phyloP scores from a whole-genome alignment of 768 basidiomycete genomes.

The Cystofilobasidium macerans region DNA sequence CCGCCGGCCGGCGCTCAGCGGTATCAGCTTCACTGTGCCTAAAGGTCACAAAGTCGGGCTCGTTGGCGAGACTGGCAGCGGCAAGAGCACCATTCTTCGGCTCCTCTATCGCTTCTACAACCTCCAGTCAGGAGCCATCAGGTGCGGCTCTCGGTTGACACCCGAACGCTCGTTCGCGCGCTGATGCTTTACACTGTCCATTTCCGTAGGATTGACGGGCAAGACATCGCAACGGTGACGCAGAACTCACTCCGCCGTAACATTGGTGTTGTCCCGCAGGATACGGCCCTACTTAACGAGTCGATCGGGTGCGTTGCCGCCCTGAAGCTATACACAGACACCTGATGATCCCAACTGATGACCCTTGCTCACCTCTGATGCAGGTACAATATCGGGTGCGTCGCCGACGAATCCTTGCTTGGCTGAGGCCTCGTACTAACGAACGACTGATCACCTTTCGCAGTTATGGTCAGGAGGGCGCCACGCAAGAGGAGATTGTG shows the following conservation, averaged over 20 bases:
- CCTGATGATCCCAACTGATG: no score
- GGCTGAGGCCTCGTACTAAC: no score
- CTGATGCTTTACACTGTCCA: background rate
- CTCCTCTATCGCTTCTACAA: constrained; percentile 89
- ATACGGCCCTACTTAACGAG: constrained; percentile 59
- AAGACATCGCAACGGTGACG: constrained; percentile 78
- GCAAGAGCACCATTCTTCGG: constrained; percentile 49
- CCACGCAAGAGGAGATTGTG: constrained; percentile 62
- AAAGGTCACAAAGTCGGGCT: constrained; percentile 80
- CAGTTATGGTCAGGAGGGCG: constrained; percentile 66
- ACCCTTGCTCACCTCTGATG: no score
- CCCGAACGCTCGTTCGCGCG: background rate
- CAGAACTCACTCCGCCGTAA: constrained; percentile 64
- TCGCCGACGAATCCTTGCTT: background rate
- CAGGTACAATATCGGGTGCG: no score
- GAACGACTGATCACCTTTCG: no score
- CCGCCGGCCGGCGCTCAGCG: constrained; percentile 49
- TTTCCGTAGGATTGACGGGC: constrained; percentile 48
- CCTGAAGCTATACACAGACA: no score
- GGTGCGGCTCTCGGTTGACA: background rate
- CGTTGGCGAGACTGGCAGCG: constrained; percentile 33
- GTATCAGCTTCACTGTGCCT: constrained; percentile 76
- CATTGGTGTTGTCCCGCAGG: constrained; percentile 86
- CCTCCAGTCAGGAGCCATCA: constrained; percentile 49
- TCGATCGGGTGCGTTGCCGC: constrained; percentile 31